Evolutionary conservation across 2,329 filamentous ascomycete species (phyloP).

Genomic region (Fusarium concolor): DNA sequence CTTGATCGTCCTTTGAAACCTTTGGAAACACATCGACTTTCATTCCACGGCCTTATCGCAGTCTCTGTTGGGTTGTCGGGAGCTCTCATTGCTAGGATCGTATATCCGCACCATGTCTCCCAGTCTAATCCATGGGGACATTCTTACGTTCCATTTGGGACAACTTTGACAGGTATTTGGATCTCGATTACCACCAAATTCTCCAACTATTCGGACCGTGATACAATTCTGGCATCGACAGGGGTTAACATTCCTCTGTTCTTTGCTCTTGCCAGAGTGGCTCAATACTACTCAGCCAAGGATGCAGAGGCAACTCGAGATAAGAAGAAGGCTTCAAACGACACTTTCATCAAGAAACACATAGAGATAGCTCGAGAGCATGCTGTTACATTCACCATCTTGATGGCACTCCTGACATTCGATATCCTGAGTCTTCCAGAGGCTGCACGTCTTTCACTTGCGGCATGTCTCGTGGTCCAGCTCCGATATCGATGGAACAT

Average conservation of each 20-base stretch:
- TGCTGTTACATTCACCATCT: conserved; percentile 16
- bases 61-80: conserved; percentile 31
- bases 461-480: conserved; percentile 28
- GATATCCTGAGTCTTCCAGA: conserved; percentile 17
- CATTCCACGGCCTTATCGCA: conserved; percentile 21
- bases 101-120: conserved; percentile 3
- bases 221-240: conserved; percentile 25
- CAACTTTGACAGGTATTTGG: conserved; percentile 10
- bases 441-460: conserved; percentile 28
- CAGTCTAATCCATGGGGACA: conserved; percentile 37
- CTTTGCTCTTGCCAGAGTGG: conserved; percentile 26
- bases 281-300: conserved; percentile 34
- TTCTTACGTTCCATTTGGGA: conserved; percentile 31
- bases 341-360: conserved; percentile 8
- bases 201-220: neutral
- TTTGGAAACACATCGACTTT: conserved; percentile 19
- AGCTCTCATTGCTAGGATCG: conserved; percentile 14
- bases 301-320: conserved; percentile 19
- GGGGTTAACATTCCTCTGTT: conserved; percentile 37
- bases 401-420: neutral
- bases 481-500: conserved; percentile 7
- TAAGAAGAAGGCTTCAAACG: conserved; percentile 2
- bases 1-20: conserved; percentile 16
- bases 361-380: conserved; percentile 16
- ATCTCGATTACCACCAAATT: neutral